These are phyloP conservation scores for Sphagnum fallax DNA, from an alignment of 228 moss, liverwort and hornwort species.

Conservation along the genomic window DNA sequence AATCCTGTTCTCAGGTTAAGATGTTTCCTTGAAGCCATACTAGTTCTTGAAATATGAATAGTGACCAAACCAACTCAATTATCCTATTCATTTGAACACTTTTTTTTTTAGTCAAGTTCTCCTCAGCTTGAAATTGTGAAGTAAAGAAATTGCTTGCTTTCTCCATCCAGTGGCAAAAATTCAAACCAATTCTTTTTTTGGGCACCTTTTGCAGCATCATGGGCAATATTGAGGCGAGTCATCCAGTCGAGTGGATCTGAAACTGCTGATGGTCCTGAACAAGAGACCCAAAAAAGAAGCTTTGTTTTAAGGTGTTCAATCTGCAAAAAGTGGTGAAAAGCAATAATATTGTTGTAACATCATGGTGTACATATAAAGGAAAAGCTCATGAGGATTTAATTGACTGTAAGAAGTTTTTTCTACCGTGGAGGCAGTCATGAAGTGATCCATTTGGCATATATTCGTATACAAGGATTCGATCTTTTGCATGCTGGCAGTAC, in stretches of 20 bases:
- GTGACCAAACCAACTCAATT: neutral
- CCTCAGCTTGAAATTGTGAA: neutral
- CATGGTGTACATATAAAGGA: neutral
- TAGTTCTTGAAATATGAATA: neutral
- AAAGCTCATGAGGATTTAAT: neutral
- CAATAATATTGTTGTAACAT: neutral
- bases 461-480: conserved; percentile 50
- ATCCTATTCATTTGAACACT: neutral
- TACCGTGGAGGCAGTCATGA: conserved; percentile 41
- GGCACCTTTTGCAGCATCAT: conserved; percentile 54
- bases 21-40: neutral
- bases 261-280: conserved; percentile 15
- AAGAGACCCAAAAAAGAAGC: neutral
- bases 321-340: neutral
- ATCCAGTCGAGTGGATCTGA: conserved; percentile 32
- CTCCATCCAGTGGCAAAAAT: neutral
- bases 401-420: neutral
- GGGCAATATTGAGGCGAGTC: conserved; percentile 31
- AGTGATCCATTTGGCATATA: conserved; percentile 47
- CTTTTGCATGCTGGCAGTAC: conserved; percentile 33
- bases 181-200: neutral
- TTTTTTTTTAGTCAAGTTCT: neutral
- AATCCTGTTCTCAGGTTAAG: neutral
- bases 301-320: neutral
- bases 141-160: neutral